Evolutionary conservation across 352 stramenopile genomes (phyloP), one percentile per base, ranked within the genome.

Genomic region (Phytophthora tentaculata): DNA sequence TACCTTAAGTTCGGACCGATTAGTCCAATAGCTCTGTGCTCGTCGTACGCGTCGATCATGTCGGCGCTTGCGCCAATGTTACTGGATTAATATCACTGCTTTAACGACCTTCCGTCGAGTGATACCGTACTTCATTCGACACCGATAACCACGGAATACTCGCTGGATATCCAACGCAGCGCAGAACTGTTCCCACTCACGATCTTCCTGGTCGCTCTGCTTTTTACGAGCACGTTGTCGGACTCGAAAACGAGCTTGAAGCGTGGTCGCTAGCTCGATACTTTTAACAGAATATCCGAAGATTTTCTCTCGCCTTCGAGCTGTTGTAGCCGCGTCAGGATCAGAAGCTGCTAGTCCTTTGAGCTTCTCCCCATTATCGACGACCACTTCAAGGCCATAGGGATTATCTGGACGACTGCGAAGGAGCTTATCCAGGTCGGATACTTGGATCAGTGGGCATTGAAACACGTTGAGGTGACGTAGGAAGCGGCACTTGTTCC

Each of bases 21-120:
- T 91, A 2, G 71, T 83, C 85, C 85, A 94, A 54, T 88, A 89
- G 22, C 70, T 80, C 0, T 80, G 62, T 1, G 85, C 83, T n/a
- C 72, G 73, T 4, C 80, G 76, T 10, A 89, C 74, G 5, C 77
- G 74, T 12, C 82, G 80, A 32, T 84, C 69, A 6, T 83, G 60
- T 32, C 74, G 66, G 14, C 74, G 67, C 19, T 78, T 83, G 0
- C 83, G 78, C 85, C 83, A 94, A 20, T 65, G 49, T 29, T 88
- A 89, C 57, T 94, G 83, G 5, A 91, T 66, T 26, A 83, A 74
- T 22, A 90, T 65, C 1, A 90, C 71, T 1, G 74, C 77, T 37
- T 63, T 77, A 5, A 56, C 77, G 0, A 81, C 61, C 24, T 77
- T 74, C 8, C 61, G 53, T 24, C 73, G 67, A 5, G 86, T 76